Evolutionary conservation across 2,329 filamentous ascomycete genomes (phyloP), one percentile per base, ranked within the genome.

Genomic region (Curvularia spicifera): DNA sequence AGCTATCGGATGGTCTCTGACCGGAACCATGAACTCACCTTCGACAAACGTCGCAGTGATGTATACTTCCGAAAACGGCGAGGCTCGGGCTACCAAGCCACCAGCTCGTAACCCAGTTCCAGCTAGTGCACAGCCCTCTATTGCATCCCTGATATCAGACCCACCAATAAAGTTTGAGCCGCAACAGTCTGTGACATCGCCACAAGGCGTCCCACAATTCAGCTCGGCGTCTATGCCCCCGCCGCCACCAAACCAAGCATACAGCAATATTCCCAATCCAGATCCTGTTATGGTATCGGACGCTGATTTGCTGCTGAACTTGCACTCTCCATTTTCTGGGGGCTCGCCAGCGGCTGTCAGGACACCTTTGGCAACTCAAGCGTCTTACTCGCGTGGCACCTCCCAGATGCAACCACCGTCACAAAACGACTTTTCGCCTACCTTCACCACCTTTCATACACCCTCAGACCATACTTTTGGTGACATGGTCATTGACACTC

Each of bases 1-100:
- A 84, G 85, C 86, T 0, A 91, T 96, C 57, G 92, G 91, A 1
- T 96, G 91, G 89, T 93, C 91, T 7, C 79, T 96, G n/a, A 92
- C 92, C 0, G 92, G 92, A 13, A 94, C 89, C 1, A 93, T 91
- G 53, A 92, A 96, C 70, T 95, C 91, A 3, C 89, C 91, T 1
- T 93, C 88, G 62, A 92, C 91, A 0, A 95, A 91, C 70, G 80
- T 96, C 4, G 93, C 91, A 0, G 84, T 94, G 55, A 85, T 96
- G 71, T 96, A 92, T 72, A 88, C 91, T 59, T 87, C 83, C 56
- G 78, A 79, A 22, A 70, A 68, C 63, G 64, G 68, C 65, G 65
- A 64, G 31, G 52, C 53, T 4, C 68, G 71, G 26, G 69, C 71
- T 10, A 43, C 55, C n/a, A 75, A 68, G 48, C 37, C 59, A 26